Conservation (phyloP, 257 asterid species). For the Schizonepeta tenuifolia region DNA sequence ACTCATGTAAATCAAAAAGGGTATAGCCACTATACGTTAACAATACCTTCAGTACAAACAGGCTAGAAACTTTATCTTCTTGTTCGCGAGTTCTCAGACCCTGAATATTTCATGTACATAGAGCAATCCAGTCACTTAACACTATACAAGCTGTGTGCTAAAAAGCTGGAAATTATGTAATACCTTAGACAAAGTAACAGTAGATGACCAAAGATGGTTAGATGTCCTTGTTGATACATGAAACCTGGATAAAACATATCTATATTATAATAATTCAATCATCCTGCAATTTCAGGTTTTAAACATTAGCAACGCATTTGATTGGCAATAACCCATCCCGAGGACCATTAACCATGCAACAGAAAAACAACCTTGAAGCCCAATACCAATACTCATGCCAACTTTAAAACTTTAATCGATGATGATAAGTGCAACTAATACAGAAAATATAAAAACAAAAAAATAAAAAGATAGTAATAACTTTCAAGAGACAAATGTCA, state of each 20-base stretch:
- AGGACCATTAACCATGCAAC: no score
- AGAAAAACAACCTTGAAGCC: no score
- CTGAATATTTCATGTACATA: constrained; percentile 42
- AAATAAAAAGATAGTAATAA: no score
- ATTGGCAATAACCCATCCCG: no score
- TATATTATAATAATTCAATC: no score
- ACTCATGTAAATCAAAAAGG: neutral
- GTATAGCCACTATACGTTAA: constrained; percentile 26
- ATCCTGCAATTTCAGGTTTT: no score
- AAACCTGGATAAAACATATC: constrained; percentile 49
- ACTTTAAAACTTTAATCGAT: no score
- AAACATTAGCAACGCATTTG: no score
- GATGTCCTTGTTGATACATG: constrained; percentile 89
- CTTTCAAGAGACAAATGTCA: no score
- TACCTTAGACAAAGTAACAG: constrained; percentile 87
- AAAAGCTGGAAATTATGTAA: constrained; percentile 21
- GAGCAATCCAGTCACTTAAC: constrained; percentile 20
- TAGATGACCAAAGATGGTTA: constrained; percentile 62
- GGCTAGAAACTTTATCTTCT: constrained; percentile 92
- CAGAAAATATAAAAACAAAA: no score
- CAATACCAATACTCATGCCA: no score
- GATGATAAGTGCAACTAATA: no score
- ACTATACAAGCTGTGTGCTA: constrained; percentile 23
- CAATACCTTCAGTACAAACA: constrained; percentile 75
- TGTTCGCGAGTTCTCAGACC: constrained; percentile 90